Conservation (phyloP, 2,329 filamentous ascomycete genomes). For the Drechmeria coniospora region DNA sequence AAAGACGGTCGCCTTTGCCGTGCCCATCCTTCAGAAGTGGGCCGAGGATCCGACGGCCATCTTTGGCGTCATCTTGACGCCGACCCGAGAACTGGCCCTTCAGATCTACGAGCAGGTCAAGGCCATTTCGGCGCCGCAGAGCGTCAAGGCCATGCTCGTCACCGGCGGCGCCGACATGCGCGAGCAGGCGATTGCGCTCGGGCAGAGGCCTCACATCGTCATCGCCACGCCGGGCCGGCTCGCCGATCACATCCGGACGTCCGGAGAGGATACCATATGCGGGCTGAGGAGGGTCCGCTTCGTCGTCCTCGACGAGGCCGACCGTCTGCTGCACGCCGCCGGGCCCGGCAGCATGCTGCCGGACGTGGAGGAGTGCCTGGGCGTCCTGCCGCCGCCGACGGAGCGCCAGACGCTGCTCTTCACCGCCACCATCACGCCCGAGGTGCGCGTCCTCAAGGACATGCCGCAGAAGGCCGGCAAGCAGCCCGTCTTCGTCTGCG, state of each 20-base stretch:
- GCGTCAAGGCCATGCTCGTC: conserved; percentile 74
- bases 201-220: conserved; percentile 72
- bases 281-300: conserved; percentile 66
- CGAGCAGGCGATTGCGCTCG: conserved; percentile 70
- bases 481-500: conserved; percentile 72
- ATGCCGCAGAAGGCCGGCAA: conserved; percentile 54
- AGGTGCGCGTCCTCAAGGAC: conserved; percentile 75
- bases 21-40: conserved; percentile 89
- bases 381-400: conserved; percentile 58
- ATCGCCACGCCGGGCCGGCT: conserved; percentile 88
- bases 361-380: conserved; percentile 79
- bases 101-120: conserved; percentile 96
- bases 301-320: conserved; percentile 91
- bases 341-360: conserved; percentile 79
- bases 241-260: conserved; percentile 84
- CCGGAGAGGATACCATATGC: conserved; percentile 77
- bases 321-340: conserved; percentile 63
- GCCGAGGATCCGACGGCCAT: conserved; percentile 83
- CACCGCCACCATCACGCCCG: conserved; percentile 86
- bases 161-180: conserved; percentile 92
- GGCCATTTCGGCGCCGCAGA: conserved; percentile 77
- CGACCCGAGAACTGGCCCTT: conserved; percentile 78
- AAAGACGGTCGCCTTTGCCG: conserved; percentile 92
- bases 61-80: conserved; percentile 78
- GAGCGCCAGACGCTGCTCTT: conserved; percentile 89